Evolutionary conservation across 108 stramenopile genomes (phyloP).

Genomic region (Nannochloropsis salina): DNA sequence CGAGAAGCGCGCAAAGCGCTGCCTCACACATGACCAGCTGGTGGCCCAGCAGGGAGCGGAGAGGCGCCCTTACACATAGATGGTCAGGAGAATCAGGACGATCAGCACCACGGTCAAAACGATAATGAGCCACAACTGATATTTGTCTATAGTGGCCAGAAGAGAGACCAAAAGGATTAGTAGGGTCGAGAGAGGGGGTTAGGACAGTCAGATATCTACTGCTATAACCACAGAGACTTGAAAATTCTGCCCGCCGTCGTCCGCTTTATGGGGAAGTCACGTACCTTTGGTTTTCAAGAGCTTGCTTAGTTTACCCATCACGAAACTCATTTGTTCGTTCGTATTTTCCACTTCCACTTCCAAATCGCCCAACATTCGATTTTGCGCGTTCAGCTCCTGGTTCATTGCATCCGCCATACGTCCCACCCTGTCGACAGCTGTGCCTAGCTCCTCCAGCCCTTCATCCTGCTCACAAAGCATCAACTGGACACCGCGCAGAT

Average conservation of each 20-base stretch:
- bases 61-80: neutral
- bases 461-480: slow-evolving; percentile 26
- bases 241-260: no score
- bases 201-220: no score
- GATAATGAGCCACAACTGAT: slow-evolving; percentile 15
- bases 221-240: no score
- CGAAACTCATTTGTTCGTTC: slow-evolving; percentile 32
- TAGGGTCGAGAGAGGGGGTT: no score
- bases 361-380: slow-evolving; percentile 21
- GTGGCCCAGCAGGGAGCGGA: no score
- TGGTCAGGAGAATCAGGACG: neutral
- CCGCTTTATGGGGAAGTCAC: neutral
- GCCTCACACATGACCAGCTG: no score
- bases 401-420: slow-evolving; percentile 24
- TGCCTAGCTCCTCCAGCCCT: slow-evolving; percentile 18
- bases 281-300: slow-evolving; percentile 27
- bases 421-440: slow-evolving; percentile 25
- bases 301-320: slow-evolving; percentile 34
- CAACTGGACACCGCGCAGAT: neutral
- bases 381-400: slow-evolving; percentile 22
- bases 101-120: slow-evolving; percentile 3
- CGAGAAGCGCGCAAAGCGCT: no score
- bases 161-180: no score
- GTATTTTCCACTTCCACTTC: slow-evolving; percentile 27
- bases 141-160: neutral